Conservation (phyloP, 768 basidiomycete species). For the Leccinum subgranulosum region DNA sequence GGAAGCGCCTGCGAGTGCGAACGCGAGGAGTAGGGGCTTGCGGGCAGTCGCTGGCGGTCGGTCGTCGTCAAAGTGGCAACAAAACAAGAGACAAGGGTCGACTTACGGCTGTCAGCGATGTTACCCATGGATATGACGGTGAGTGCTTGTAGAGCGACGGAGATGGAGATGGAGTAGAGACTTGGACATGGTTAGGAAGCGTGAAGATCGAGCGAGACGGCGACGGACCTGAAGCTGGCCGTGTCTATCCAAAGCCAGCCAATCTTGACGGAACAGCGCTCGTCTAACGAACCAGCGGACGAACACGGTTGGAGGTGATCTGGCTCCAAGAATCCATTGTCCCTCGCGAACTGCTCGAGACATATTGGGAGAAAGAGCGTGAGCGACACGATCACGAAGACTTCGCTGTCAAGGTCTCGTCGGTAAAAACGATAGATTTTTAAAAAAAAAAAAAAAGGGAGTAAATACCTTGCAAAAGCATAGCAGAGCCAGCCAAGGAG, state of each 20-base stretch:
- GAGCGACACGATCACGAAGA: conserved; percentile 77
- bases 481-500: conserved; percentile 81
- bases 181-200: conserved; percentile 35
- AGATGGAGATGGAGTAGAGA: conserved; percentile 83
- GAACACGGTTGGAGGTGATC: conserved; percentile 62
- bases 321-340: conserved; percentile 78
- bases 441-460: too few species aligned
- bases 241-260: conserved; percentile 87
- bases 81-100: background rate
- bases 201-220: background rate
- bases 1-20: conserved; percentile 69
- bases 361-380: conserved; percentile 82
- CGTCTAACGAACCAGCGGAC: conserved; percentile 28
- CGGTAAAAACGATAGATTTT: background rate
- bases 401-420: conserved; percentile 48
- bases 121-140: conserved; percentile 93
- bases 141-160: conserved; percentile 87
- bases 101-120: conserved; percentile 86
- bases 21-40: conserved; percentile 71
- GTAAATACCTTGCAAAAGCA: conserved; percentile 70
- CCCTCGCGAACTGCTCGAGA: conserved; percentile 84
- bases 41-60: conserved; percentile 54
- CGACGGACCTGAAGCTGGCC: conserved; percentile 79
- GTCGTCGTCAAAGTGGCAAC: background rate
- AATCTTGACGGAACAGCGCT: conserved; percentile 76